Percentiles rank a stretch among this genome's conserved stretches.
phyloP scores from a whole-genome alignment of 108 stramenopile genomes.

The Discostella stelligeroides region DNA sequence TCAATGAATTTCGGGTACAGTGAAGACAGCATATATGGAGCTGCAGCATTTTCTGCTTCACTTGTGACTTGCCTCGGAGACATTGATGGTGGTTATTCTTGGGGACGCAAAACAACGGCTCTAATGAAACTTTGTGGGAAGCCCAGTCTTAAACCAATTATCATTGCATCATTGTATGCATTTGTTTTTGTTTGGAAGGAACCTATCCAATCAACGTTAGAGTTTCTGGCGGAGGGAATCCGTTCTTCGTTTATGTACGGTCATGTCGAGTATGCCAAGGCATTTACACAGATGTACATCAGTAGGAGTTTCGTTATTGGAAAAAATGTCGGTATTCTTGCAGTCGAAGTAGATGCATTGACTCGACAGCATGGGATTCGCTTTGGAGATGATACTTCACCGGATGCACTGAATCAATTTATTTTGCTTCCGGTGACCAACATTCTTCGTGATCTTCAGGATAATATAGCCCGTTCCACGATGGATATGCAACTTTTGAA shows the following conservation, averaged over 20 bases:
- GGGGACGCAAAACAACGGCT: constrained; percentile 15
- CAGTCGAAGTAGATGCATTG: not conserved
- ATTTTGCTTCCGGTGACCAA: too few species aligned
- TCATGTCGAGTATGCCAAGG: constrained; percentile 1
- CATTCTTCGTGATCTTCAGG: too few species aligned
- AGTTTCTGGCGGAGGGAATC: not conserved
- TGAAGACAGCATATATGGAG: constrained; percentile 15
- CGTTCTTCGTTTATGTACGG: constrained; percentile 12
- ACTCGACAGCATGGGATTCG: not conserved
- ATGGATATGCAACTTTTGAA: not conserved
- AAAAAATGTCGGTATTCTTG: not conserved
- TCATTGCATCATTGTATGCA: constrained; percentile 2
- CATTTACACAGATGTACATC: not conserved
- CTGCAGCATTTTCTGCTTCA: constrained; percentile 9
- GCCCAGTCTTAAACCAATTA: not conserved
- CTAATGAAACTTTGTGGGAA: constrained; percentile 11
- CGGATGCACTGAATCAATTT: too few species aligned
- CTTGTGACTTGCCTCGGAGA: constrained; percentile 19
- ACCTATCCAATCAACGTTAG: constrained; percentile 5
- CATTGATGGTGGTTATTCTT: constrained; percentile 21
- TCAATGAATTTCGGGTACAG: constrained; percentile 21
- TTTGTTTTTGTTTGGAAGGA: constrained; percentile 15
- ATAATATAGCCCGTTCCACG: too few species aligned
- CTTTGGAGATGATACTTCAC: not conserved
- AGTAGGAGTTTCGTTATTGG: not conserved